phyloP scores from a whole-genome alignment of 306 rosid genomes.

The Lagenaria siceraria region DNA sequence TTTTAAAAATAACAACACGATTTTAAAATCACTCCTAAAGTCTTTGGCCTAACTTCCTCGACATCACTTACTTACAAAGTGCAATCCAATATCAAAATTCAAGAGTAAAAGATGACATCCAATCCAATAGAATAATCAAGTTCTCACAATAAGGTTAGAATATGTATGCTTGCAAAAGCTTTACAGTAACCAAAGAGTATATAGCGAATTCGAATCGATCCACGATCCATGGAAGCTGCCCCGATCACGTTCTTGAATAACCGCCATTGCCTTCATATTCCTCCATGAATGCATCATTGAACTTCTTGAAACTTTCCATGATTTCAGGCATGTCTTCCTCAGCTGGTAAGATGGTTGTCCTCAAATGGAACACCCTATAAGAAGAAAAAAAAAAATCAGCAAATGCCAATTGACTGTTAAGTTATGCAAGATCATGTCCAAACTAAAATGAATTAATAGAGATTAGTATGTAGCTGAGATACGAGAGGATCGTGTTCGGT shows the following conservation, averaged over 20 bases:
- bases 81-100: background rate
- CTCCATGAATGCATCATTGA: conserved; percentile 96
- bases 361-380: conserved; percentile 84
- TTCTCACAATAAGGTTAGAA: background rate
- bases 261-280: conserved; percentile 72
- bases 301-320: conserved; percentile 83
- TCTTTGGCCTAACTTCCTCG: background rate
- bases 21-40: no score
- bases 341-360: conserved; percentile 95
- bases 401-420: background rate
- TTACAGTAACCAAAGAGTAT: background rate
- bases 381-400: background rate
- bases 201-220: background rate
- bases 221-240: background rate
- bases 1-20: no score
- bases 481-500: background rate
- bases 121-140: background rate
- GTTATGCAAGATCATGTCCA: background rate
- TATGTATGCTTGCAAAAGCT: conserved; percentile 6
- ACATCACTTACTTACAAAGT: background rate
- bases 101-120: background rate
- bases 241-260: conserved; percentile 56
- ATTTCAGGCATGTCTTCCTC: conserved; percentile 96
- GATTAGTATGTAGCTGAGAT: background rate
- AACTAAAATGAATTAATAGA: background rate